Evolutionary conservation across 805 yeast species (phyloP).

Genomic region (Candida tammaniensis): DNA sequence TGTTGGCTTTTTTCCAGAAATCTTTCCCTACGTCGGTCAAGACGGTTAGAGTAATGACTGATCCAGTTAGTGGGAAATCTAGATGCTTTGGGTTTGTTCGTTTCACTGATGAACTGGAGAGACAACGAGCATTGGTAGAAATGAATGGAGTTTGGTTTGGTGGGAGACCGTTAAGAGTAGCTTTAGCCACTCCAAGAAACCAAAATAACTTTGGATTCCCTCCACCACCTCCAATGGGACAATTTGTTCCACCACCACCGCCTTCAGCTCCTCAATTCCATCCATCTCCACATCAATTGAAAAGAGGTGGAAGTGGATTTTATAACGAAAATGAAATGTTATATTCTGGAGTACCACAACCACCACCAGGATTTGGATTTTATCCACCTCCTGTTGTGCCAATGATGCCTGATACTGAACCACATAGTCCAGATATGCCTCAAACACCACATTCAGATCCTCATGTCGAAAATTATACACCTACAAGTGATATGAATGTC

Average conservation of each 20-base stretch:
- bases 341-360: constrained; percentile 3
- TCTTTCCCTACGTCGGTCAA: constrained; percentile 61
- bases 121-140: constrained; percentile 63
- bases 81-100: constrained; percentile 82
- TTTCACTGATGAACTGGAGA: constrained; percentile 66
- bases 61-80: constrained; percentile 73
- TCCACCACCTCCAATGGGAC: constrained; percentile 1
- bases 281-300: neutral
- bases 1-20: constrained; percentile 67
- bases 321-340: constrained; percentile 1
- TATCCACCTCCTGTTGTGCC: constrained; percentile 3
- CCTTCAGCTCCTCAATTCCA: neutral
- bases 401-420: constrained; percentile 1
- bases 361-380: constrained; percentile 3
- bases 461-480: neutral
- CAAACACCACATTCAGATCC: neutral
- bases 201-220: constrained; percentile 7
- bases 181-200: constrained; percentile 73
- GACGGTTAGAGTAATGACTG: constrained; percentile 84
- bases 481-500: neutral
- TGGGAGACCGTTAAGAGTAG: constrained; percentile 73
- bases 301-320: too few relatives aligned
- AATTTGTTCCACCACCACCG: constrained; percentile 2
- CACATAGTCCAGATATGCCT: constrained; percentile 2
- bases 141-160: constrained; percentile 83